Evolutionary conservation across 1,139 yeast species (phyloP).

Genomic region (Taphrina pruni): DNA sequence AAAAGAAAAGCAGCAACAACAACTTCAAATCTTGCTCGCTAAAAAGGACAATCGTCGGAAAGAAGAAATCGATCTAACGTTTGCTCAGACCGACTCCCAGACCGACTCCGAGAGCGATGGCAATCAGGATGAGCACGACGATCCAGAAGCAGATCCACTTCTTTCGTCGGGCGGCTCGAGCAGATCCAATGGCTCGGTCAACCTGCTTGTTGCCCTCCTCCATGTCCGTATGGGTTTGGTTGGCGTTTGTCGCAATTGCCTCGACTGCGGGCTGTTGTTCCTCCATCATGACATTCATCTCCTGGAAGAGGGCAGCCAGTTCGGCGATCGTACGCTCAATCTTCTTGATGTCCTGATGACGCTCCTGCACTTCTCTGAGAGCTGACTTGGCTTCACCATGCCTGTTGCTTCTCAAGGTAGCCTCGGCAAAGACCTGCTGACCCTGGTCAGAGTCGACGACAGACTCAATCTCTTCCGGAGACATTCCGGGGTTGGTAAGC

Average conservation of each 20-base stretch:
- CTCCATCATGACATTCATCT: conserved; percentile 94
- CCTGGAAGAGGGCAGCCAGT: conserved; percentile 90
- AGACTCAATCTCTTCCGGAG: conserved; percentile 78
- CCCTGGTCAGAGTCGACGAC: conserved; percentile 86
- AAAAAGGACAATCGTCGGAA: neutral
- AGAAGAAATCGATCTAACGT: neutral
- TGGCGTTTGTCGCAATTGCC: conserved; percentile 80
- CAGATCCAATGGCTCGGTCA: conserved; percentile 83
- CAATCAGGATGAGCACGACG: conserved; percentile 49
- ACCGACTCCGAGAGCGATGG: conserved; percentile 40
- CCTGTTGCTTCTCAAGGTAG: conserved; percentile 86
- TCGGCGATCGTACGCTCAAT: conserved; percentile 96
- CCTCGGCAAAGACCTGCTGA: conserved; percentile 92
- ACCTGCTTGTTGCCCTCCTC: conserved; percentile 96
- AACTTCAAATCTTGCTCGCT: conserved; percentile 6
- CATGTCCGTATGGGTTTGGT: conserved; percentile 83
- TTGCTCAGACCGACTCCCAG: conserved; percentile 29
- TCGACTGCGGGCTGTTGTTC: conserved; percentile 92
- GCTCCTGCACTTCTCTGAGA: conserved; percentile 89
- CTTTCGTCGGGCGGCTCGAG: conserved; percentile 89
- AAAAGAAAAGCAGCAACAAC: neutral
- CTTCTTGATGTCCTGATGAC: conserved; percentile 94
- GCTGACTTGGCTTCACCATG: conserved; percentile 97
- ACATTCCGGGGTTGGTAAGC: conserved; percentile 91
- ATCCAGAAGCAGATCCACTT: conserved; percentile 85